Conservation (phyloP, 345 rosid species). For the Rhizophora mangle region DNA sequence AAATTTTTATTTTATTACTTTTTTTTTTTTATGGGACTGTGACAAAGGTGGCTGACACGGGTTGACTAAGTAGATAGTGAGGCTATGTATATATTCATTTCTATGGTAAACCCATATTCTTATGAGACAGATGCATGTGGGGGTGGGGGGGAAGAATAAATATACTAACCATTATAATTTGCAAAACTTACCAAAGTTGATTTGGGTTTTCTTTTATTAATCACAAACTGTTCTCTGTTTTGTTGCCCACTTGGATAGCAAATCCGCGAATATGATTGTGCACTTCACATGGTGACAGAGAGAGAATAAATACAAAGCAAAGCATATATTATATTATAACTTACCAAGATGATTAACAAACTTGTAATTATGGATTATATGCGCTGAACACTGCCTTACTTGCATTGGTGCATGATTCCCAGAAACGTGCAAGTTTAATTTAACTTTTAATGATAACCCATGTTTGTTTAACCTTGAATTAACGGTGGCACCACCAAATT, state of each 20-base stretch:
- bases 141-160: background rate
- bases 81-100: background rate
- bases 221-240: conserved; percentile 5
- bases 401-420: conserved; percentile 13
- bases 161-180: background rate
- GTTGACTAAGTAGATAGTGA: conserved; percentile 3
- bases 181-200: background rate
- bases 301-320: conserved; percentile 11
- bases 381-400: conserved; percentile 20
- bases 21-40: background rate
- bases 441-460: background rate
- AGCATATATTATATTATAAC: conserved; percentile 14
- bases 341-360: conserved; percentile 12
- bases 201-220: background rate
- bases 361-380: conserved; percentile 15
- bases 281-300: conserved; percentile 29
- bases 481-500: background rate
- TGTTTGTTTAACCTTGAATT: conserved; percentile 1
- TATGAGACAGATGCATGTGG: background rate
- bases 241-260: conserved; percentile 32
- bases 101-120: background rate
- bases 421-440: background rate
- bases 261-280: conserved; percentile 32
- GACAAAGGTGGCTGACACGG: background rate
- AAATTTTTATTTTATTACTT: background rate